Conservation (phyloP, 2,329 filamentous ascomycete species). For the Emergomyces pasteurianus region DNA sequence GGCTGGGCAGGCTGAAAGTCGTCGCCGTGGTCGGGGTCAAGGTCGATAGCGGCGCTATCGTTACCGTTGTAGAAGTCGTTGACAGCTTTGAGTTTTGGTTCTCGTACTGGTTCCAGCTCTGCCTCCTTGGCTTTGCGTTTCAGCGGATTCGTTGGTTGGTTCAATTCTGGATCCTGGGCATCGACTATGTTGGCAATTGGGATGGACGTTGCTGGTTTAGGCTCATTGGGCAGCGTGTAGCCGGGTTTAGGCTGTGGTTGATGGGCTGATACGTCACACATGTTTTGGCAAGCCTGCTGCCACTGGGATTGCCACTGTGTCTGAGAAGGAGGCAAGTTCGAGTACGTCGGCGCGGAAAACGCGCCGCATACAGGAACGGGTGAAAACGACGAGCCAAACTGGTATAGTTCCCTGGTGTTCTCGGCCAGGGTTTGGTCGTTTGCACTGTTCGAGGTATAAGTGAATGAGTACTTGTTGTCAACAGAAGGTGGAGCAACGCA, state of each 20-base stretch:
- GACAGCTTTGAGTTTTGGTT: not conserved
- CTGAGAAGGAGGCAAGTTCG: not conserved
- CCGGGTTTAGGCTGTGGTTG: not conserved
- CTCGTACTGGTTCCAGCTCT: not conserved
- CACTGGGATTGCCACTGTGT: not conserved
- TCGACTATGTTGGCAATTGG: not conserved
- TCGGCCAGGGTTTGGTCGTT: not conserved
- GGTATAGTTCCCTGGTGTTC: not conserved
- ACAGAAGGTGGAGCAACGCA: not conserved
- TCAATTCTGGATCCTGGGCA: not conserved
- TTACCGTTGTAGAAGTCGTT: not conserved
- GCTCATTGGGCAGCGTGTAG: not conserved
- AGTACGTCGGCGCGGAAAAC: not conserved
- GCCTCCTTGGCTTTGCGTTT: slow-evolving; percentile 3
- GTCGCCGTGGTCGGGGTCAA: not conserved
- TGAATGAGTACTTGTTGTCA: not conserved
- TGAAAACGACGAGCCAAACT: not conserved
- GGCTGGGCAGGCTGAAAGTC: slow-evolving; percentile 3
- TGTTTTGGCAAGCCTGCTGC: not conserved
- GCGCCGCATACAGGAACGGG: not conserved
- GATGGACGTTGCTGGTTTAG: not conserved
- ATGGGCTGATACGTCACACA: not conserved
- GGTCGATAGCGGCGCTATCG: too few relatives aligned
- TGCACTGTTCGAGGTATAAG: not conserved
- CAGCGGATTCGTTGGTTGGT: not conserved